Evolutionary conservation across 345 rosid species (phyloP).

Genomic region (Eucalyptus tenuipes): DNA sequence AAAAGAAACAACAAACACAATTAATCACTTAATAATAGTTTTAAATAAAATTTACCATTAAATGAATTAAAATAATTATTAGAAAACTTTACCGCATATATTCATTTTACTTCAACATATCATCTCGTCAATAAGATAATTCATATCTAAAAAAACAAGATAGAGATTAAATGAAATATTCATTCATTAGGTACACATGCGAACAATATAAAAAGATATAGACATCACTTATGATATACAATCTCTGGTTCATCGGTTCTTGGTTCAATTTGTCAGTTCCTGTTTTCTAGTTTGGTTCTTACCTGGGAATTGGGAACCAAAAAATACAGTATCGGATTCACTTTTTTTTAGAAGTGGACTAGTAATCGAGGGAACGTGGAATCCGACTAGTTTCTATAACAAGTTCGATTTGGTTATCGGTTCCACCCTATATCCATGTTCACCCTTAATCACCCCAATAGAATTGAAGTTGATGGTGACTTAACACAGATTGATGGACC

Average conservation of each 20-base stretch:
- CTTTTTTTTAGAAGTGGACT: too few species aligned
- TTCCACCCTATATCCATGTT: background rate
- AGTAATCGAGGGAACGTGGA: rapidly evolving
- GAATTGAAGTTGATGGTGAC: background rate
- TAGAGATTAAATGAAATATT: background rate
- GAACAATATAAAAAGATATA: background rate
- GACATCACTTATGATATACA: background rate
- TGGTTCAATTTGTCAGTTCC: background rate
- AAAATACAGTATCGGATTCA: rapidly evolving
- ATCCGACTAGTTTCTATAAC: background rate
- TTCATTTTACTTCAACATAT: background rate
- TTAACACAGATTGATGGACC: background rate
- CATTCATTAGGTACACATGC: background rate
- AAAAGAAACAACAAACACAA: background rate
- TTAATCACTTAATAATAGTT: too few species aligned
- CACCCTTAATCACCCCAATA: background rate
- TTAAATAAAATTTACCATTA: background rate
- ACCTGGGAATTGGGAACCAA: background rate
- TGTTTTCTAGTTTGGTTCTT: background rate
- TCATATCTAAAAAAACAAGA: too few species aligned
- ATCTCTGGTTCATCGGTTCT: rapidly evolving
- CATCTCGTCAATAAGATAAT: background rate
- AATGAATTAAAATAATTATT: too few species aligned
- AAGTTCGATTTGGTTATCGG: background rate
- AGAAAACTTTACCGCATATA: background rate